Percentiles rank a stretch among this genome's conserved stretches.
phyloP scores from a whole-genome alignment of 495 filamentous ascomycete genomes.

The Tuber brumale region DNA sequence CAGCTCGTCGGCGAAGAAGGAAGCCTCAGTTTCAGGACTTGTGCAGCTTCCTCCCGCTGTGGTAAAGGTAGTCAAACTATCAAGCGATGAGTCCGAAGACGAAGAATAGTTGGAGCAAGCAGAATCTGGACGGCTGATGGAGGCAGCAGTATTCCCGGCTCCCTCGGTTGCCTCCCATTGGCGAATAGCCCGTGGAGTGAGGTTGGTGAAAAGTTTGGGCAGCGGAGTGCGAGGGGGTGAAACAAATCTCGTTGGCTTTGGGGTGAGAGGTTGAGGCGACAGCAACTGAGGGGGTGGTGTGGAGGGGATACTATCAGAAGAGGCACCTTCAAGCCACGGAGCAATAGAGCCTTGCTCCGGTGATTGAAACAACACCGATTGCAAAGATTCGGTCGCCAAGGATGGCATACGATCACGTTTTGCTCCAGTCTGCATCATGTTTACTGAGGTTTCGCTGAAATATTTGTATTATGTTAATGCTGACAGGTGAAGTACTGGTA shows the following conservation, averaged over 20 bases:
- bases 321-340: slow-evolving; percentile 8
- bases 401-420: neutral
- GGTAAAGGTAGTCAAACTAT: slow-evolving; percentile 58
- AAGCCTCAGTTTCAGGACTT: slow-evolving; percentile 51
- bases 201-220: slow-evolving; percentile 49
- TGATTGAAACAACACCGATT: neutral
- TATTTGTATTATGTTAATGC: neutral
- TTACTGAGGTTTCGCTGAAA: neutral
- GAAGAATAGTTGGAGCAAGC: slow-evolving; percentile 59
- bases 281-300: slow-evolving; percentile 28
- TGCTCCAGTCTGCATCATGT: neutral
- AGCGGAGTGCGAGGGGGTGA: slow-evolving; percentile 59
- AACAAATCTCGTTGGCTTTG: slow-evolving; percentile 43
- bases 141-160: slow-evolving; percentile 42
- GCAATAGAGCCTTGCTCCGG: neutral
- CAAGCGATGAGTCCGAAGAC: slow-evolving; percentile 62
- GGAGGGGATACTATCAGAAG: slow-evolving; percentile 19
- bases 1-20: slow-evolving; percentile 12
- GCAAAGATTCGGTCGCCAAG: neutral
- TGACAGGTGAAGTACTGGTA: neutral
- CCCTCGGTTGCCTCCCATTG: slow-evolving; percentile 33
- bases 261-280: slow-evolving; percentile 42
- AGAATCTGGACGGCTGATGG: slow-evolving; percentile 53
- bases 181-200: slow-evolving; percentile 42
- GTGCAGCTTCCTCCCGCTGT: slow-evolving; percentile 63